Evolutionary conservation across 1,284 basidiomycete species (phyloP).

Genomic region (Bondarzewia mesenterica): DNA sequence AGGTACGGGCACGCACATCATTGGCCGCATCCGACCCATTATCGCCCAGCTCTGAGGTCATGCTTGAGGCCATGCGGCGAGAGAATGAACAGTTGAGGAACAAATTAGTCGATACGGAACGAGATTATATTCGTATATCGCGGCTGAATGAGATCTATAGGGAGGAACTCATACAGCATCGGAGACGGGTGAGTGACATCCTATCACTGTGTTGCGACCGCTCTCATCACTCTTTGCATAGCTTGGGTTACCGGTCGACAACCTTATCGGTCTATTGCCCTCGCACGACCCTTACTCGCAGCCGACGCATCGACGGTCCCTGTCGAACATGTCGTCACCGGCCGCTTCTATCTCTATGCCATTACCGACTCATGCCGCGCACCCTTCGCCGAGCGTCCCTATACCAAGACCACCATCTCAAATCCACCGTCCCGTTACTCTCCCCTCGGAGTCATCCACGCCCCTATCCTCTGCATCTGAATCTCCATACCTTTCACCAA

Average conservation of each 20-base stretch:
- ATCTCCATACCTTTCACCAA: conserved; percentile 36
- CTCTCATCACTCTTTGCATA: conserved; percentile 19
- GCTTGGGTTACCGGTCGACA: conserved; percentile 68
- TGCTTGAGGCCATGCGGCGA: conserved; percentile 64
- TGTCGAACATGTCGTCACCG: conserved; percentile 24
- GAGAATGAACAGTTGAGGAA: conserved; percentile 69
- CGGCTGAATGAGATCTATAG: conserved; percentile 74
- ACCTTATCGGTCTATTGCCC: conserved; percentile 56
- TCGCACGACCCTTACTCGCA: conserved; percentile 60
- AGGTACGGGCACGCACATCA: too few species aligned
- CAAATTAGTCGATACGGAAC: conserved; percentile 59
- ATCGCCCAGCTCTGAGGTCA: conserved; percentile 48
- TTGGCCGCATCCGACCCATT: conserved; percentile 27
- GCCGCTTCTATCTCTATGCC: conserved; percentile 24
- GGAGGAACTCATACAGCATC: conserved; percentile 70
- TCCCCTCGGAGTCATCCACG: conserved; percentile 36
- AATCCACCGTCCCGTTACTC: conserved; percentile 40
- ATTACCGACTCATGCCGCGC: conserved; percentile 24
- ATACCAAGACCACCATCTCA: conserved; percentile 64
- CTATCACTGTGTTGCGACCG: not conserved
- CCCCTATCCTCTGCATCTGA: conserved; percentile 40
- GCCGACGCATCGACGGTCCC: conserved; percentile 51
- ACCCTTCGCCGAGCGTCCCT: conserved; percentile 38
- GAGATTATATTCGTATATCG: conserved; percentile 63
- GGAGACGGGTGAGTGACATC: conserved; percentile 51